These are phyloP conservation scores for Chalara sp. DNA, from an alignment of 2,329 filamentous ascomycete genomes.

Conservation along the genomic window DNA sequence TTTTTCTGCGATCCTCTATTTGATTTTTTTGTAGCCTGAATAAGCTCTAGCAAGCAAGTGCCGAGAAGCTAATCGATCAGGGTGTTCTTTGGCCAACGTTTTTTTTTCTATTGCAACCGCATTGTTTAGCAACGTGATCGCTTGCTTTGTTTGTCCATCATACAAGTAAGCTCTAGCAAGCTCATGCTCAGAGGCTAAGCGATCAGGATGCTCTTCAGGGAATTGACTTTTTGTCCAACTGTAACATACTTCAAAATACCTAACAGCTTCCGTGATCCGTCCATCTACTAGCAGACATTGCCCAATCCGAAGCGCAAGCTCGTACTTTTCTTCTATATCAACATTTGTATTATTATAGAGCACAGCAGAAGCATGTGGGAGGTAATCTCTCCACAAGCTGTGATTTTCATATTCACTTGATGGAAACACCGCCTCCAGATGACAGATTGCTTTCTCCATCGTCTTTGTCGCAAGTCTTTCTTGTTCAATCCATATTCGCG, in stretches of 20 bases:
- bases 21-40: not conserved
- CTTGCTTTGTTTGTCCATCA: not conserved
- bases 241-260: constrained; percentile 18
- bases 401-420: constrained; percentile 9
- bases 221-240: constrained; percentile 2
- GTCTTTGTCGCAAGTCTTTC: constrained; percentile 4
- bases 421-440: constrained; percentile 2
- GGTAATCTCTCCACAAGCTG: constrained; percentile 18
- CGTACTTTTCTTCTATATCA: constrained; percentile 11
- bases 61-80: not conserved
- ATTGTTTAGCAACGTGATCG: not conserved
- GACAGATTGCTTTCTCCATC: constrained; percentile 2
- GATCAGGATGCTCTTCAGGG: constrained; percentile 3
- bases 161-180: constrained; percentile 5
- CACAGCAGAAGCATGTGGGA: constrained; percentile 23
- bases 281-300: constrained; percentile 11
- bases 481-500: constrained; percentile 4
- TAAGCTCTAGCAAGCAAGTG: not conserved
- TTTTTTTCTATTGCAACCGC: not conserved
- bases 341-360: constrained; percentile 13
- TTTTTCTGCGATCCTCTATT: not conserved
- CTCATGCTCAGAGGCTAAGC: constrained; percentile 6
- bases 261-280: constrained; percentile 16
- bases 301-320: constrained; percentile 17
- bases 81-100: not conserved